Evolutionary conservation across 2,329 filamentous ascomycete species (phyloP), one percentile per base, ranked within the genome.

Genomic region (Gaeumannomyces sp.): DNA sequence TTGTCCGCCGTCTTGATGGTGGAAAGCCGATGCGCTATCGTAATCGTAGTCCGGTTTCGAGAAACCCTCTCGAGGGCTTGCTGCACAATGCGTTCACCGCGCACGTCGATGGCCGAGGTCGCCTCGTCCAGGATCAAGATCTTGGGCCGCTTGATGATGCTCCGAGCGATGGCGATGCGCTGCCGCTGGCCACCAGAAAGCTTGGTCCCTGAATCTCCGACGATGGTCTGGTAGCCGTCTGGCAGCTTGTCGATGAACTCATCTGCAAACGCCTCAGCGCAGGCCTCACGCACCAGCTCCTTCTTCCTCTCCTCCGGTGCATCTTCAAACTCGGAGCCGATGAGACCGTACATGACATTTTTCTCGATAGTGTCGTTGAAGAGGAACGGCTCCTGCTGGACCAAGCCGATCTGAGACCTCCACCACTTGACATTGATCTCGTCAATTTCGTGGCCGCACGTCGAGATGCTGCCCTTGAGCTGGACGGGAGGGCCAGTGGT

Each of bases 21-120:
- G 0, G 88, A 90, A 90, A 68, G 62, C 10, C 62, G 33, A 31
- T 64, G 62, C 14, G 62, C 94, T 5, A 98, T 90, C 73, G 97
- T 97, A 1, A 99, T 91, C 68, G 93, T 97, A 0, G 95, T 98
- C 64, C 93, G 86, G 5, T 83, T 82, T 78, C 96, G 96, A 19
- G 72, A 72, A 5, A 71, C 72, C 19, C 69, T 71, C 71, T 88
- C 83, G 27, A 91, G 78, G 0, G 87, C 87, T 4, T 77, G 78
- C 72, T 91, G 88, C 13, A 91, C 86, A 1, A 88, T 76, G 67
- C 82, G 83, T 72, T 91, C 89, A 0, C 83, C 86, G 70, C 88
- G 83, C 0, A 86, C 86, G 68, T 91, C 89, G 0, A 92, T 78
- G 0, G 79, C 79, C 27, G 76, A 79, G 0, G 90, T 93, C 1